Conservation (phyloP, 2,329 filamentous ascomycete genomes). For the Esteya vermicola region DNA sequence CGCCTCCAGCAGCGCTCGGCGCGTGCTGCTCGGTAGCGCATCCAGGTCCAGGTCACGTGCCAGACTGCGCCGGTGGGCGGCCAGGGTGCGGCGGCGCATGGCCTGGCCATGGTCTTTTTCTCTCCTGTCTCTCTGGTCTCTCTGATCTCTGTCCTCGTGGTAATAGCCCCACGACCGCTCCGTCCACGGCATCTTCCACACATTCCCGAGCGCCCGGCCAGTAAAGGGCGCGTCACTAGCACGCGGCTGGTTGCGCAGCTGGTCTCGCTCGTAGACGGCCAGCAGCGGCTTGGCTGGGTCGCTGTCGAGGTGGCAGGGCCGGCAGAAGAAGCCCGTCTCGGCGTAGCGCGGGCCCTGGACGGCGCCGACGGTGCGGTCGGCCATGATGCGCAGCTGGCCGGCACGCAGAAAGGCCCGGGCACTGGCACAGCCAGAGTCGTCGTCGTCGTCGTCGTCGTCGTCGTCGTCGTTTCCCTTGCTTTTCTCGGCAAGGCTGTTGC, state of each 20-base stretch:
- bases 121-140: too few species aligned
- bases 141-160: background rate
- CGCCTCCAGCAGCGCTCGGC: slow-evolving; percentile 8
- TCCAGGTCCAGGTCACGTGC: slow-evolving; percentile 6
- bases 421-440: slow-evolving; percentile 14
- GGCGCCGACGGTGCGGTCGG: slow-evolving; percentile 35
- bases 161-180: too few species aligned
- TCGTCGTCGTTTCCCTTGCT: slow-evolving; percentile 10
- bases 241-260: slow-evolving; percentile 23
- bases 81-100: too few species aligned
- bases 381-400: slow-evolving; percentile 25
- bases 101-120: too few species aligned
- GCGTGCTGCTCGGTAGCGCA: slow-evolving; percentile 8
- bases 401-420: slow-evolving; percentile 22
- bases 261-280: slow-evolving; percentile 25
- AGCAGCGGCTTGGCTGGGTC: slow-evolving; percentile 30
- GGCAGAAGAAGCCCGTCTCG: slow-evolving; percentile 28
- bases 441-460: slow-evolving; percentile 5
- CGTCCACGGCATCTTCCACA: background rate
- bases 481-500: too few species aligned
- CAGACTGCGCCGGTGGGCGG: slow-evolving; percentile 1
- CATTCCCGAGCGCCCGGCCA: background rate
- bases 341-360: slow-evolving; percentile 41
- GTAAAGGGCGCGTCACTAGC: background rate
- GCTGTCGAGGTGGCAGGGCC: slow-evolving; percentile 31